Base-by-base conservation (phyloP, 495 filamentous ascomycete genomes). In the Hyphodiscus hymeniophilus region DNA sequence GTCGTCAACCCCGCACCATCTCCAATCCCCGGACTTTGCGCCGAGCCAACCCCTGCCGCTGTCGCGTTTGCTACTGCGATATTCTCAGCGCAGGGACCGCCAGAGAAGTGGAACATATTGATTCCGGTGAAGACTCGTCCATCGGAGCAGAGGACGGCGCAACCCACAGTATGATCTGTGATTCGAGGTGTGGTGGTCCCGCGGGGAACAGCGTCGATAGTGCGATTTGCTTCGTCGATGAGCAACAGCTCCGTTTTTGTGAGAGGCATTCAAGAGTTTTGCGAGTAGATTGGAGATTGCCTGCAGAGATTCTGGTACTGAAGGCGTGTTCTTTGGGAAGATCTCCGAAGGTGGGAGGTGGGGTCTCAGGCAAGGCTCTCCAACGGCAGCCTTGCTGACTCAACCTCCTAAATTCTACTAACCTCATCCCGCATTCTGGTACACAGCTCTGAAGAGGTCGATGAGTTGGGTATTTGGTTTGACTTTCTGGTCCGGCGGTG, bases 31-130 rank as follows among this genome's bases (percentile, higher is more conserved):
- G 51, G 45, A 15, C 20, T 45, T 22, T 30, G 2, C 11, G 34
- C 16, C 2, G 51, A 54, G 10, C 45, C 38, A 1, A 48, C 32
- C 0, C 56, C 62, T 21, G 60, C 54, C 3, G 49, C 54, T 2
- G 58, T 58, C 11, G 62, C 62, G 8, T 55, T 51, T 17, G 55
- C 60, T 17, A 65, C 54, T 11, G 60, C 58, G 10, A 61, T 52
- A 13, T 61, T 59, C 30, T 63, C 61, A 8, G 60, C 61, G 49
- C 61, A 64, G 34, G 60, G 60, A 3, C 58, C 60, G 11, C 62
- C 62, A 1, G 56, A 57, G 38, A 65, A 65, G 35, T 63, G 60
- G 21, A 58, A 63, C 10, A 63, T 48, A 35, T 63, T 61, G 46
- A 65, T 49, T 11, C 58, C 62, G 0, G 62, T 56, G 52, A 57